phyloP scores from a whole-genome alignment of 208 protist genomes.

The Vickermania spadyakhi region DNA sequence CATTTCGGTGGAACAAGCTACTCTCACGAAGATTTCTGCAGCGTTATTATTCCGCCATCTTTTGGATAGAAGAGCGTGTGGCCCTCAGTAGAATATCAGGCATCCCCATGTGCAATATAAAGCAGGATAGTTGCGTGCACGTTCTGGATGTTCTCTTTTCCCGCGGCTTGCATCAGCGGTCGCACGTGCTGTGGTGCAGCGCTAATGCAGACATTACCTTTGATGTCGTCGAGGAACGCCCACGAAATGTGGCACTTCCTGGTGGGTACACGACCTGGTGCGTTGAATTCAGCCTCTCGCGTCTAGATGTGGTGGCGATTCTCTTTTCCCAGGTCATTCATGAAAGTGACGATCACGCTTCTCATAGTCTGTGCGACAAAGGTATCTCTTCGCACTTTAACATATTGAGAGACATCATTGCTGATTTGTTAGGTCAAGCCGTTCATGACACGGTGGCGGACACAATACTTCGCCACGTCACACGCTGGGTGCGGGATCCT shows the following conservation, averaged over 20 bases:
- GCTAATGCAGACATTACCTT: constrained; percentile 48
- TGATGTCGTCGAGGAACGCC: constrained; percentile 70
- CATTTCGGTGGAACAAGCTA: constrained; percentile 72
- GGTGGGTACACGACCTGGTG: constrained; percentile 77
- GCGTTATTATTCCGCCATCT: constrained; percentile 63
- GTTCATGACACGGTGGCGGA: constrained; percentile 51
- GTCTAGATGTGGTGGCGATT: constrained; percentile 81
- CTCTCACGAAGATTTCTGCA: constrained; percentile 61
- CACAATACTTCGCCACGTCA: constrained; percentile 61
- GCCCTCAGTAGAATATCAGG: constrained; percentile 62
- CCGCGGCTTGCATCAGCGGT: constrained; percentile 55
- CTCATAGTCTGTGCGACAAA: constrained; percentile 60
- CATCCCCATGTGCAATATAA: constrained; percentile 84
- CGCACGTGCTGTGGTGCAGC: constrained; percentile 78
- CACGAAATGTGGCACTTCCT: constrained; percentile 67
- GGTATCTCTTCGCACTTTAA: constrained; percentile 87
- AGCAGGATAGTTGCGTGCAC: constrained; percentile 78
- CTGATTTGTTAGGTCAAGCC: constrained; percentile 69
- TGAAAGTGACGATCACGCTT: constrained; percentile 72
- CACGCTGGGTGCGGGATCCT: constrained; percentile 83
- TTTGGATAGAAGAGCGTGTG: constrained; percentile 82
- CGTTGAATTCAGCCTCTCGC: constrained; percentile 78
- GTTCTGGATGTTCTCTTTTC: constrained; percentile 79
- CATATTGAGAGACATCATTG: constrained; percentile 80
- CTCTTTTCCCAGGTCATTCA: constrained; percentile 87